Evolutionary conservation across 2,329 filamentous ascomycete genomes (phyloP).

Genomic region (Neoarthrinium moseri): DNA sequence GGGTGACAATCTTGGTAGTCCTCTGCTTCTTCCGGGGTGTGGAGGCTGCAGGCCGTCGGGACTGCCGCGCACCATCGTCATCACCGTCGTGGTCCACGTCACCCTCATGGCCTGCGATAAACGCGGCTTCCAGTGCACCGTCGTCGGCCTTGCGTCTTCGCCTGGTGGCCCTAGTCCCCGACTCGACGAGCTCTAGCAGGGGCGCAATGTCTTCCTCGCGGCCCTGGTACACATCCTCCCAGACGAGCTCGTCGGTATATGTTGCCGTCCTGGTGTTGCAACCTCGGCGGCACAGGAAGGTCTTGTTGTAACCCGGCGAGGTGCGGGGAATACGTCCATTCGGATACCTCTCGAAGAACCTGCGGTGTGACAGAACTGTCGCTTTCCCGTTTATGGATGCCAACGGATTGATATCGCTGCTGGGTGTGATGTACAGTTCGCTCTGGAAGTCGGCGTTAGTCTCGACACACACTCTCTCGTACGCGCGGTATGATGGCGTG

Average conservation of each 20-base stretch:
- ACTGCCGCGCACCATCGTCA: slow-evolving; percentile 26
- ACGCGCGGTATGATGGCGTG: not conserved
- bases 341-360: slow-evolving; percentile 70
- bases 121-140: slow-evolving; percentile 28
- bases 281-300: slow-evolving; percentile 85
- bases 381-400: slow-evolving; percentile 90
- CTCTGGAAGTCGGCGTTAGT: slow-evolving; percentile 49
- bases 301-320: slow-evolving; percentile 75
- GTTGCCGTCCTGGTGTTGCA: slow-evolving; percentile 86
- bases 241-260: slow-evolving; percentile 89
- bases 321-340: slow-evolving; percentile 71
- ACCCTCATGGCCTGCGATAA: slow-evolving; percentile 25
- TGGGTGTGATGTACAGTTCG: slow-evolving; percentile 87
- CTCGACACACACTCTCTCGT: not conserved
- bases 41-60: slow-evolving; percentile 32
- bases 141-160: slow-evolving; percentile 35
- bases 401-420: slow-evolving; percentile 84
- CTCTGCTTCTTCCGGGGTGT: slow-evolving; percentile 60
- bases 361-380: slow-evolving; percentile 69
- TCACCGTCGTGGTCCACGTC: slow-evolving; percentile 20
- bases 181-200: slow-evolving; percentile 67
- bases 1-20: slow-evolving; percentile 40
- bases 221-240: slow-evolving; percentile 82
- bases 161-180: slow-evolving; percentile 70
- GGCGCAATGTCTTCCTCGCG: slow-evolving; percentile 61